phyloP scores from a whole-genome alignment of 345 rosid species.

The Corymbia maculata region DNA sequence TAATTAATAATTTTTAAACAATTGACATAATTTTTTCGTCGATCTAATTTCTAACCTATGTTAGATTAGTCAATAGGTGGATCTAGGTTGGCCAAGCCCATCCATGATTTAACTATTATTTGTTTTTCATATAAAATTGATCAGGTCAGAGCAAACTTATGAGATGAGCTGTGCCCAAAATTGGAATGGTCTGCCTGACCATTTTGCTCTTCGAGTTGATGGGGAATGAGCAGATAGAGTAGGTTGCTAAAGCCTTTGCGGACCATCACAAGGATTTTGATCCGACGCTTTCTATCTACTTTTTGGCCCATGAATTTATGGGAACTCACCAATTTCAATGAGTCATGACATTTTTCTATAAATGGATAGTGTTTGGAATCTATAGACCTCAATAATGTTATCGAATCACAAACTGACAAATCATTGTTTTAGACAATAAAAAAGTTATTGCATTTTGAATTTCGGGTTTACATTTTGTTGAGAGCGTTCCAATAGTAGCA shows the following conservation, averaged over 20 bases:
- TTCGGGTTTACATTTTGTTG: not conserved
- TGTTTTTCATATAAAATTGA: not conserved
- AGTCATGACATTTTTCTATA: not conserved
- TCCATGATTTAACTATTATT: not conserved
- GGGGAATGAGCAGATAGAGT: not conserved
- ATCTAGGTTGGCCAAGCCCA: not conserved
- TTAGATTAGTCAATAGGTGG: not conserved
- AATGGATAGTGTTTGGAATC: fast-evolving
- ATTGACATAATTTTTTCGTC: not conserved
- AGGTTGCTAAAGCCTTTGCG: not conserved
- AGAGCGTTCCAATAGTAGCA: not conserved
- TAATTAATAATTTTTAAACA: not conserved
- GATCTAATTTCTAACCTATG: not conserved
- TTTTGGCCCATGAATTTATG: not conserved
- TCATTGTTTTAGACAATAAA: not conserved
- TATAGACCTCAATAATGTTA: not conserved
- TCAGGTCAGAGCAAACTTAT: not conserved
- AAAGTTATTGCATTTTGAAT: not conserved
- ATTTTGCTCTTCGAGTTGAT: not conserved
- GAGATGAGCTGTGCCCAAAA: not conserved
- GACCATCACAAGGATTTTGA: not conserved
- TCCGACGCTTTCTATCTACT: not conserved
- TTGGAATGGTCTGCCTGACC: not conserved
- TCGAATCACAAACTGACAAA: not conserved
- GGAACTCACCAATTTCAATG: not conserved